Evolutionary conservation across 148 eudicot genomes (phyloP).

Genomic region (Hydrangea macrophylla): DNA sequence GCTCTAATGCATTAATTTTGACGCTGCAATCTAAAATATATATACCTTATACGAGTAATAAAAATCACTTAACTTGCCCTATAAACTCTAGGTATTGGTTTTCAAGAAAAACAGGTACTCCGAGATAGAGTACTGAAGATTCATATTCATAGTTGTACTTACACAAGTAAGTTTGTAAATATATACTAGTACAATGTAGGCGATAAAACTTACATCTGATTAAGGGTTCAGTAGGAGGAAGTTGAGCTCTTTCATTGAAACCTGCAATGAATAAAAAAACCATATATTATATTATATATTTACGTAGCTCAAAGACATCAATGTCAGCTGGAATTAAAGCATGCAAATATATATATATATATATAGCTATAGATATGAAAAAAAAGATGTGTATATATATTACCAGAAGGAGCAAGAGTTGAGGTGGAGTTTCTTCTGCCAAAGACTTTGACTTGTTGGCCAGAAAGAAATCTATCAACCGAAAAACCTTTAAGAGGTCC

Average conservation of each 20-base stretch:
- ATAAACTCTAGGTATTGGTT: too few species aligned
- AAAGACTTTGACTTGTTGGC: conserved; percentile 77
- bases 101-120: too few species aligned
- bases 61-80: too few species aligned
- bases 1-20: too few species aligned
- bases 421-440: conserved; percentile 60
- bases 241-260: conserved; percentile 43
- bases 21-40: too few species aligned
- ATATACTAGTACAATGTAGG: too few species aligned
- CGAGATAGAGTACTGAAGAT: too few species aligned
- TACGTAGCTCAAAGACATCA: background rate
- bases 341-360: background rate
- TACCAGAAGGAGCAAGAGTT: conserved; percentile 15
- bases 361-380: too few species aligned
- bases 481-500: conserved; percentile 69
- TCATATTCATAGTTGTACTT: too few species aligned
- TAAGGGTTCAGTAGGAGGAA: conserved; percentile 35
- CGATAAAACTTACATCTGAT: conserved; percentile 45
- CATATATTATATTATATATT: background rate
- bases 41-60: too few species aligned
- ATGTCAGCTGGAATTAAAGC: background rate
- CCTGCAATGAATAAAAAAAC: conserved; percentile 22
- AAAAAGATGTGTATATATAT: background rate
- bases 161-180: too few species aligned
- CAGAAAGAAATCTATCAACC: conserved; percentile 65